Evolutionary conservation across 441 rosid species (phyloP).

Genomic region (Croton laevigatus): DNA sequence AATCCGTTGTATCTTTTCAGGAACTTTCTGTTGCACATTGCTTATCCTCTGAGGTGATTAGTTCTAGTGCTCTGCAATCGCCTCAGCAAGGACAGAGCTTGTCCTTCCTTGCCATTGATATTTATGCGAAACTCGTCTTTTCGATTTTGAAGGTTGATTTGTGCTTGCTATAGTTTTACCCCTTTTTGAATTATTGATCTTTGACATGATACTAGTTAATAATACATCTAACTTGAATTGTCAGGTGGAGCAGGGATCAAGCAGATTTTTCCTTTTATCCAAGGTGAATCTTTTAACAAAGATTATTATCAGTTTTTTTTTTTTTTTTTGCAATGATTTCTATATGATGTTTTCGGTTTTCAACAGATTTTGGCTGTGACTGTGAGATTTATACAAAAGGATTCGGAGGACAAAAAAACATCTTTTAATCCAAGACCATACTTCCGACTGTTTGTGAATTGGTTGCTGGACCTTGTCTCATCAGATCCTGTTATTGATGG

Average conservation of each 20-base stretch:
- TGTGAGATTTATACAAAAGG: constrained; percentile 79
- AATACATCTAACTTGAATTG: constrained; percentile 28
- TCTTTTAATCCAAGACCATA: constrained; percentile 92
- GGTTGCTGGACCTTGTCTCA: constrained; percentile 75
- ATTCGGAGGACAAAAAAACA: constrained; percentile 81
- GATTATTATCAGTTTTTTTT: not conserved
- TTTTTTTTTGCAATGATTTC: not conserved
- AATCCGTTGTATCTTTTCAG: constrained; percentile 35
- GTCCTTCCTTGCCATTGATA: constrained; percentile 84
- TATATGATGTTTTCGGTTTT: constrained; percentile 22
- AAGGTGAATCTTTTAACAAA: constrained; percentile 49
- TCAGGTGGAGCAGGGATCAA: constrained; percentile 80
- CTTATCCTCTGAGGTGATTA: constrained; percentile 66
- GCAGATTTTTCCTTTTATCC: constrained; percentile 57
- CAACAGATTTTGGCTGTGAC: constrained; percentile 73
- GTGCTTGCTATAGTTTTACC: constrained; percentile 5
- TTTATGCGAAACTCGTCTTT: constrained; percentile 78
- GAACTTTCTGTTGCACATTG: constrained; percentile 90
- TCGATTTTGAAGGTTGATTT: constrained; percentile 53
- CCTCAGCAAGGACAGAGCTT: constrained; percentile 74
- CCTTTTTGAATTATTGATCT: not conserved
- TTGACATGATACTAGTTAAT: constrained; percentile 1
- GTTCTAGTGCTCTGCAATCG: constrained; percentile 55
- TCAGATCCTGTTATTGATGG: constrained; percentile 67
- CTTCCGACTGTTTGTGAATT: constrained; percentile 90